These are phyloP conservation scores for Butyriboletus loyo DNA, from an alignment of 768 basidiomycete genomes.

Conservation along the genomic window DNA sequence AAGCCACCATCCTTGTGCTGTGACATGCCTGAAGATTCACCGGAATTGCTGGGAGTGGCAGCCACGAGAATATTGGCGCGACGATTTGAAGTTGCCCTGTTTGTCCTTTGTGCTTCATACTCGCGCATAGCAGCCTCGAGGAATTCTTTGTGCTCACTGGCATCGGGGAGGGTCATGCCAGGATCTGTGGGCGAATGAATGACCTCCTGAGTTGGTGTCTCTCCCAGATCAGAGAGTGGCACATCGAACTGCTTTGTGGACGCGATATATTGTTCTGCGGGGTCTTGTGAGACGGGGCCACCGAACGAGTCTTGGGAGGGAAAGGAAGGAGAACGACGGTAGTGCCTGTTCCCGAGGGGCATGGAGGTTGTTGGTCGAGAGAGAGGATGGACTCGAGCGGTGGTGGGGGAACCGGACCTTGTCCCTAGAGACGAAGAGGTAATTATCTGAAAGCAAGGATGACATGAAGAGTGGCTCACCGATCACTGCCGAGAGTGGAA, in stretches of 20 bases:
- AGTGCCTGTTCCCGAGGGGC: conserved; percentile 20
- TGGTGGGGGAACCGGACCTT: conserved; percentile 31
- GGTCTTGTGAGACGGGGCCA: conserved; percentile 46
- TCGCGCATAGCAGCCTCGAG: conserved; percentile 23
- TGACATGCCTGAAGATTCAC: conserved; percentile 23
- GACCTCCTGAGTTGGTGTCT: conserved; percentile 27
- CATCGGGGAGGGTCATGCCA: conserved; percentile 49
- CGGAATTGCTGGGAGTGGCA: conserved; percentile 49
- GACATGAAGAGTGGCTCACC: conserved; percentile 29
- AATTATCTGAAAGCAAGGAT: conserved; percentile 21
- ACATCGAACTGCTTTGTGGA: conserved; percentile 49
- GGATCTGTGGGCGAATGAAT: conserved; percentile 38
- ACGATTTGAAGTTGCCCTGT: conserved; percentile 5
- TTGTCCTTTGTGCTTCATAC: conserved; percentile 25
- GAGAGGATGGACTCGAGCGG: conserved; percentile 8
- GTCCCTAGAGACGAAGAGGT: conserved; percentile 27
- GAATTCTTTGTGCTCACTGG: conserved; percentile 32
- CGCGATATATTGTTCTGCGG: conserved; percentile 44
- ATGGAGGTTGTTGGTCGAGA: conserved; percentile 21
- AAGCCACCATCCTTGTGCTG: conserved; percentile 11
- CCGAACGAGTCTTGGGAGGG: conserved; percentile 65
- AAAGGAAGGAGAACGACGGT: conserved; percentile 35
- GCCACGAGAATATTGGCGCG: conserved; percentile 42
- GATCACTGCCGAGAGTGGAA: conserved; percentile 28
- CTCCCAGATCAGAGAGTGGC: conserved; percentile 56